Percentiles rank a stretch among this genome's conserved stretches.
Conservation (phyloP, 2,329 filamentous ascomycete species). For the Curvularia sp. region DNA sequence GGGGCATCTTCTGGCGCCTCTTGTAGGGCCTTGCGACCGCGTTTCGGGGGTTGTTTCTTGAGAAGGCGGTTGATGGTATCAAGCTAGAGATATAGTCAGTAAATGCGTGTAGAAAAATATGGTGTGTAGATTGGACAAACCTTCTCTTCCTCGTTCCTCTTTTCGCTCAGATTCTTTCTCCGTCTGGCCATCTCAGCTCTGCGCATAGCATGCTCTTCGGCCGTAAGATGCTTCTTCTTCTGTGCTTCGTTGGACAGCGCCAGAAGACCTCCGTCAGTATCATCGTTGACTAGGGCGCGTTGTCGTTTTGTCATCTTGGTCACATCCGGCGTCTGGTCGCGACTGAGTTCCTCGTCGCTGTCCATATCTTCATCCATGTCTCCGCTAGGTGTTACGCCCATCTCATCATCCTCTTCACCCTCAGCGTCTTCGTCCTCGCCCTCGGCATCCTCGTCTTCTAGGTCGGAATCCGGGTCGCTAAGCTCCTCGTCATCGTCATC, state of each 20-base stretch:
- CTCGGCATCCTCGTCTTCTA: slow-evolving; percentile 56
- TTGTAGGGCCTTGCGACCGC: slow-evolving; percentile 57
- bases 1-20: slow-evolving; percentile 59
- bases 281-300: slow-evolving; percentile 63
- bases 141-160: slow-evolving; percentile 81
- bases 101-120: neutral
- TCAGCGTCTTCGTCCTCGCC: slow-evolving; percentile 54
- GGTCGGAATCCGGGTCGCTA: slow-evolving; percentile 49
- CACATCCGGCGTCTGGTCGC: slow-evolving; percentile 66
- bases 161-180: slow-evolving; percentile 76
- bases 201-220: slow-evolving; percentile 75
- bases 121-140: slow-evolving; percentile 46
- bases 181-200: slow-evolving; percentile 76
- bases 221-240: slow-evolving; percentile 74
- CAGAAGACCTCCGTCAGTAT: slow-evolving; percentile 56
- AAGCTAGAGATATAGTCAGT: slow-evolving; percentile 63
- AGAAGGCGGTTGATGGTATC: slow-evolving; percentile 91
- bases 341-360: slow-evolving; percentile 62
- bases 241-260: slow-evolving; percentile 70
- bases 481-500: slow-evolving; percentile 56
- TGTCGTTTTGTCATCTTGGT: slow-evolving; percentile 74
- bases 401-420: slow-evolving; percentile 51
- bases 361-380: slow-evolving; percentile 54
- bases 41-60: slow-evolving; percentile 82
- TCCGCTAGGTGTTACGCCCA: slow-evolving; percentile 44